phyloP scores from a whole-genome alignment of 495 filamentous ascomycete genomes.

The Talaromyces stipitatus region DNA sequence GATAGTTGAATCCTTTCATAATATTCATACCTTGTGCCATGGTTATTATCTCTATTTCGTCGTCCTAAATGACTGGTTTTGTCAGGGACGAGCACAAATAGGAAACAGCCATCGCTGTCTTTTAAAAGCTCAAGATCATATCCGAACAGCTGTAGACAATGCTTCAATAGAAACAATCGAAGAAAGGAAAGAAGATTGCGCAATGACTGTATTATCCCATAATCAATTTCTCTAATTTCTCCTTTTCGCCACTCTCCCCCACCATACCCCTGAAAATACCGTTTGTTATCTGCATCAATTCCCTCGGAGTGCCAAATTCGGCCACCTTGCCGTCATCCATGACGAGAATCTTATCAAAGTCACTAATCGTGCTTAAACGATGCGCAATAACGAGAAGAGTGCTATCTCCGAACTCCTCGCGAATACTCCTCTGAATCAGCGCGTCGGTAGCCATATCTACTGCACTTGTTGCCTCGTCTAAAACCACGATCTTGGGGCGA shows the following conservation, averaged over 20 bases:
- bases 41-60: too few species aligned
- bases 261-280: conserved; percentile 67
- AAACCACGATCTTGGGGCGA: conserved; percentile 73
- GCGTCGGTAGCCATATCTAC: conserved; percentile 83
- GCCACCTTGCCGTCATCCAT: conserved; percentile 66
- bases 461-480: conserved; percentile 85
- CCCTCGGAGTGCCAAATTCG: conserved; percentile 64
- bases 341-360: conserved; percentile 80
- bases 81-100: too few species aligned
- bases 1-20: too few species aligned
- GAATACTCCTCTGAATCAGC: conserved; percentile 74
- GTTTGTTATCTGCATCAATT: conserved; percentile 51
- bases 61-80: too few species aligned
- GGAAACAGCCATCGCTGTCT: too few species aligned
- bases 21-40: too few species aligned
- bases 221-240: neutral
- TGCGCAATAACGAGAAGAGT: conserved; percentile 87
- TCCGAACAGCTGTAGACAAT: too few species aligned
- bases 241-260: conserved; percentile 44
- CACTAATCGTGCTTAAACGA: conserved; percentile 74
- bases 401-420: conserved; percentile 68
- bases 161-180: too few species aligned
- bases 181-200: too few species aligned
- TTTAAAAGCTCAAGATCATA: too few species aligned
- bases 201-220: neutral